phyloP scores from a whole-genome alignment of 2,329 filamentous ascomycete species.

The Talaromyces sp. region DNA sequence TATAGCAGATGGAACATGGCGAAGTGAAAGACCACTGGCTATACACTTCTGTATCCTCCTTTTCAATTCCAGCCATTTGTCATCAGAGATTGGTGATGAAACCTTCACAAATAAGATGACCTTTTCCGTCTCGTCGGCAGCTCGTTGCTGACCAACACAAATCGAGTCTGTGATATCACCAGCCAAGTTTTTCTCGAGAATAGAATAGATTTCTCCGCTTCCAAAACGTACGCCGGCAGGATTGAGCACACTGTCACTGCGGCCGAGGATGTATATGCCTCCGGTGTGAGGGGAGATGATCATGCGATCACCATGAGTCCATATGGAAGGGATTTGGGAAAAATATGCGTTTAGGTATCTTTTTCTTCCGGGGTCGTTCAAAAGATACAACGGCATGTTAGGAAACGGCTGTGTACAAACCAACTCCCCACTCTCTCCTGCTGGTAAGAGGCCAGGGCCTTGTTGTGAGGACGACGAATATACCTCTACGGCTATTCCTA shows the following conservation, averaged over 20 bases:
- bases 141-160: slow-evolving; percentile 8
- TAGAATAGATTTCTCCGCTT: slow-evolving; percentile 49
- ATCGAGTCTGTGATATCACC: slow-evolving; percentile 24
- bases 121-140: neutral
- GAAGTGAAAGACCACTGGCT: slow-evolving; percentile 2
- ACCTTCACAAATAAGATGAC: slow-evolving; percentile 5
- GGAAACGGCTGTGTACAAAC: slow-evolving; percentile 49
- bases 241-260: slow-evolving; percentile 49
- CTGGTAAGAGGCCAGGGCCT: slow-evolving; percentile 20
- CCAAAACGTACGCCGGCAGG: slow-evolving; percentile 51
- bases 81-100: neutral
- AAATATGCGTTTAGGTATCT: slow-evolving; percentile 50
- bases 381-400: slow-evolving; percentile 49
- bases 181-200: slow-evolving; percentile 45
- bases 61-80: slow-evolving; percentile 1
- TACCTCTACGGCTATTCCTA: slow-evolving; percentile 49
- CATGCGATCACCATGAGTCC: slow-evolving; percentile 21
- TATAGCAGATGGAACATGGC: slow-evolving; percentile 14
- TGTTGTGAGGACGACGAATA: slow-evolving; percentile 28
- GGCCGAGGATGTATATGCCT: slow-evolving; percentile 3
- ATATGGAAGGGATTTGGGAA: slow-evolving; percentile 35
- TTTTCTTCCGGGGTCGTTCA: slow-evolving; percentile 42
- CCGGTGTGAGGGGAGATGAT: neutral
- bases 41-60: neutral
- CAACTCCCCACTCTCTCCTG: slow-evolving; percentile 47